Base-by-base conservation (phyloP, 495 filamentous ascomycete species). In the Chlorociboria aeruginascens region DNA sequence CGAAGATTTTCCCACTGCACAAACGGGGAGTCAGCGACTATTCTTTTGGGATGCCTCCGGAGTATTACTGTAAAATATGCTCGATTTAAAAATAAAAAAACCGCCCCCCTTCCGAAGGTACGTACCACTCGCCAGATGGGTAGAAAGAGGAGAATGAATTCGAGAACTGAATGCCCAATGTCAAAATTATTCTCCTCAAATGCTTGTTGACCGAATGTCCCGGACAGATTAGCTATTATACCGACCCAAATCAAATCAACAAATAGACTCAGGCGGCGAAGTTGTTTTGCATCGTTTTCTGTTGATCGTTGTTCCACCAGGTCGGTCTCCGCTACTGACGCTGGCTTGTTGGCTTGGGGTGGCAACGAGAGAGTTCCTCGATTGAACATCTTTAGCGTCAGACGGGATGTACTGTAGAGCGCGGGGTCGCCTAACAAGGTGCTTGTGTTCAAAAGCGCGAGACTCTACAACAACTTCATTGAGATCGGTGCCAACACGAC, bases 231-330 rank as follows among this genome's bases (percentile, higher is more conserved):
- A 11, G 51, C 48, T 28, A 58, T 54, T 20, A 58, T 54, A 3
- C 55, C 51, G 10, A 58, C 51, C 46, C 46, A 58, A 6, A 58
- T 40, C 31, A 58, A 35, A 29, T 58, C 55, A n/a, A 55, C 44
- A 17, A 58, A 58, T 10, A 58, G 33, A n/a, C 55, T 52, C 7
- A 58, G 3, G 0, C 52, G 51, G 13, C 16, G 25, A 7, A 47
- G 35, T 28, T 51, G 48, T 29, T 52, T 51, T 8, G 43, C 11
- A 10, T 43, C 10, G 20, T 39, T 28, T 31, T 52, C 53, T 7
- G 38, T 50, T 16, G 49, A 49, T 8, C 48, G 45, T 20, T 48
- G 40, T 32, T 55, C 52, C 10, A 17, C 35, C 12, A 42, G 34
- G 25, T 43, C 42, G 34, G 25, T 43, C 37, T 32, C 32, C 37